Percentiles rank a stretch among this genome's conserved stretches.
These are phyloP conservation scores for Rhodotorula diobovata DNA, from an alignment of 768 basidiomycete species.

Conservation along the genomic window DNA sequence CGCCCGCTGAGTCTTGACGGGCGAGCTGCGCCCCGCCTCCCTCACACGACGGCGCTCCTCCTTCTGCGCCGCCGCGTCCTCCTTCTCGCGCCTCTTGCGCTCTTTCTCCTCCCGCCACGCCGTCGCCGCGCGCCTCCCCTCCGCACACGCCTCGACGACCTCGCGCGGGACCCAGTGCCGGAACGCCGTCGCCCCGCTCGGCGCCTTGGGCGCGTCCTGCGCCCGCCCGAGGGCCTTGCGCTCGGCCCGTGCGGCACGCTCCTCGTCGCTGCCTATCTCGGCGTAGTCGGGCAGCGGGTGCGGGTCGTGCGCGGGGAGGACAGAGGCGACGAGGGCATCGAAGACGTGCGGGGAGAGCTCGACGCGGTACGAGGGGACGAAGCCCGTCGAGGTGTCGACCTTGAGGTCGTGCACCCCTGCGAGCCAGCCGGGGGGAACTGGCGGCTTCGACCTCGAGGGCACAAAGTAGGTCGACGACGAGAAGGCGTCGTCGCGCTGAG, in stretches of 20 bases:
- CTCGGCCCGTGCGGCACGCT: neutral
- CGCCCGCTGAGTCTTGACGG: neutral
- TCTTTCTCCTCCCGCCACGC: neutral
- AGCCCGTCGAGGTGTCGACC: constrained; percentile 2
- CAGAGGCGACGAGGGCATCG: neutral
- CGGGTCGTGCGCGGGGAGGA: constrained; percentile 18
- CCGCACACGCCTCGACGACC: neutral
- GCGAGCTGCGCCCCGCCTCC: neutral
- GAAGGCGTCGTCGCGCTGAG: no score
- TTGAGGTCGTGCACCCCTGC: constrained; percentile 7
- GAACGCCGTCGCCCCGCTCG: neutral
- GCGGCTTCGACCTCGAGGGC: neutral
- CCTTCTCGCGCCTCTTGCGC: constrained; percentile 5
- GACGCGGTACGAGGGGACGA: constrained; percentile 20
- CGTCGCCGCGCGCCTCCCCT: neutral
- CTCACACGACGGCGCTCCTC: neutral
- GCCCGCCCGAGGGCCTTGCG: neutral
- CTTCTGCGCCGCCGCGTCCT: constrained; percentile 6
- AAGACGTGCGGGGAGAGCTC: constrained; percentile 16
- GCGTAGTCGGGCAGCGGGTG: constrained; percentile 7
- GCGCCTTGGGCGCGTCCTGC: neutral
- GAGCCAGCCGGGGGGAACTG: neutral
- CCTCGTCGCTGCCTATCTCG: neutral
- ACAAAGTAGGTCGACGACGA: no score
- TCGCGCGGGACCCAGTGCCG: constrained; percentile 22